A percentile compares a stretch with the other conserved stretches of the same genome.
These are phyloP conservation scores for Pestalotiopsis sp. DNA, from an alignment of 2,329 filamentous ascomycete genomes.

Conservation along the genomic window DNA sequence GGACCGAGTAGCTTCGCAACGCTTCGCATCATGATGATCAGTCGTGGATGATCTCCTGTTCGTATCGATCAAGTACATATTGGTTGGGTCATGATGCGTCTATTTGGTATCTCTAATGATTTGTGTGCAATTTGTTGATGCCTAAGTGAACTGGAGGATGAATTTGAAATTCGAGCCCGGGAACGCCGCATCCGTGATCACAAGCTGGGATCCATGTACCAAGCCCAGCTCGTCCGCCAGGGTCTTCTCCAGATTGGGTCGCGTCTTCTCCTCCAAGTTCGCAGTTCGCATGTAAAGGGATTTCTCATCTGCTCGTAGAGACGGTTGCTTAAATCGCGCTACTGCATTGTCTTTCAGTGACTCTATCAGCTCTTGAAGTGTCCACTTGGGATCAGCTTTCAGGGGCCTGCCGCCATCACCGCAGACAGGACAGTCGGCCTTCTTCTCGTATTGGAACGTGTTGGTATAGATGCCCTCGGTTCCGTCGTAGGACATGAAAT, in stretches of 20 bases:
- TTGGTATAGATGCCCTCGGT: constrained; percentile 97
- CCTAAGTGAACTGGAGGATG: constrained; percentile 47
- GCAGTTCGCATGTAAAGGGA: constrained; percentile 91
- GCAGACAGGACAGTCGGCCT: constrained; percentile 93
- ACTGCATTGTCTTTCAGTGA: constrained; percentile 82
- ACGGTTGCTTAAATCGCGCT: constrained; percentile 92
- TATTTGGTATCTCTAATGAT: constrained; percentile 14
- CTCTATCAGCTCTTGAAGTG: constrained; percentile 83
- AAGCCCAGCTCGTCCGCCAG: constrained; percentile 70
- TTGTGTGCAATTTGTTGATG: not conserved
- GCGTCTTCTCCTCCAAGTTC: constrained; percentile 80
- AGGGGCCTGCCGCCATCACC: constrained; percentile 80
- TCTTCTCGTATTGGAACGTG: constrained; percentile 93
- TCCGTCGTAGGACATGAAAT: constrained; percentile 99
- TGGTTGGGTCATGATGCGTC: not conserved
- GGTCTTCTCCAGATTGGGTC: constrained; percentile 79
- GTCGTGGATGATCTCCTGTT: not conserved
- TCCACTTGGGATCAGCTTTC: constrained; percentile 69
- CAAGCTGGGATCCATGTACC: constrained; percentile 81
- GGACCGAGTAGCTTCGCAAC: not conserved
- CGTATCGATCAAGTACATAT: not conserved
- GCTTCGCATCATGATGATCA: not conserved
- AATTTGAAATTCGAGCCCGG: constrained; percentile 70
- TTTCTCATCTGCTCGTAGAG: constrained; percentile 75
- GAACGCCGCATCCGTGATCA: constrained; percentile 91